Conservation (phyloP, 2,329 filamentous ascomycete genomes). For the Aspergillus aculeatinus region DNA sequence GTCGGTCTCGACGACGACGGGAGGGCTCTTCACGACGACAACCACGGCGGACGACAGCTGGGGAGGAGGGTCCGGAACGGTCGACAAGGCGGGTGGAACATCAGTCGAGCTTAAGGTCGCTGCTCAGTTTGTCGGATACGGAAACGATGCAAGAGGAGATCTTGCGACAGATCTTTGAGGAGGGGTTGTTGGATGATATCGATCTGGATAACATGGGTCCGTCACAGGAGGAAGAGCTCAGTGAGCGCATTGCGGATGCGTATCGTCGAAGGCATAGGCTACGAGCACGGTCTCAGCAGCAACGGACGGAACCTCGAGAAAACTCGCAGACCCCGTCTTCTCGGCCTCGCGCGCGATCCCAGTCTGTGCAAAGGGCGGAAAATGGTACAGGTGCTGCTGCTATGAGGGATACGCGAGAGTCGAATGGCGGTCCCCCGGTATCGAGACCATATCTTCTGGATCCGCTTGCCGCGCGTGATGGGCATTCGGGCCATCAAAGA, state of each 20-base stretch:
- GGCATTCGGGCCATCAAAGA: slow-evolving; percentile 31
- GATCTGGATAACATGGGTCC: slow-evolving; percentile 85
- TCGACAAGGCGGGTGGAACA: slow-evolving; percentile 70
- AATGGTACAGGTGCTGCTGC: slow-evolving; percentile 13
- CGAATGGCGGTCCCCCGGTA: slow-evolving; percentile 27
- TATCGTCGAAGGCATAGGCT: slow-evolving; percentile 70
- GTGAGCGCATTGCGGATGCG: slow-evolving; percentile 83
- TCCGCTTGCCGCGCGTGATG: slow-evolving; percentile 25
- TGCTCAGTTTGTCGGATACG: slow-evolving; percentile 77
- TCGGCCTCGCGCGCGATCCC: slow-evolving; percentile 30
- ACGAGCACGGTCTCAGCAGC: slow-evolving; percentile 39
- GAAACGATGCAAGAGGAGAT: slow-evolving; percentile 84
- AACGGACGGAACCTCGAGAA: slow-evolving; percentile 37
- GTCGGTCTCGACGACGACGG: slow-evolving; percentile 34
- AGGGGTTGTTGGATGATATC: slow-evolving; percentile 82
- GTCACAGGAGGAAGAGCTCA: slow-evolving; percentile 83
- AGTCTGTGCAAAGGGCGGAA: slow-evolving; percentile 28
- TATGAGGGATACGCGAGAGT: slow-evolving; percentile 12
- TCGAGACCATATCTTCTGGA: slow-evolving; percentile 37
- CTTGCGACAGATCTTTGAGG: slow-evolving; percentile 81
- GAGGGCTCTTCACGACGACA: slow-evolving; percentile 36
- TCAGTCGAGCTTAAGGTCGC: slow-evolving; percentile 80
- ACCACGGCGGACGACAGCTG: slow-evolving; percentile 14
- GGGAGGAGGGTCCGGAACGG: slow-evolving; percentile 31
- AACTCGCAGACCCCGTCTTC: slow-evolving; percentile 30